Base-by-base conservation (phyloP, 1,284 basidiomycete genomes). In the Tilletia caries region DNA sequence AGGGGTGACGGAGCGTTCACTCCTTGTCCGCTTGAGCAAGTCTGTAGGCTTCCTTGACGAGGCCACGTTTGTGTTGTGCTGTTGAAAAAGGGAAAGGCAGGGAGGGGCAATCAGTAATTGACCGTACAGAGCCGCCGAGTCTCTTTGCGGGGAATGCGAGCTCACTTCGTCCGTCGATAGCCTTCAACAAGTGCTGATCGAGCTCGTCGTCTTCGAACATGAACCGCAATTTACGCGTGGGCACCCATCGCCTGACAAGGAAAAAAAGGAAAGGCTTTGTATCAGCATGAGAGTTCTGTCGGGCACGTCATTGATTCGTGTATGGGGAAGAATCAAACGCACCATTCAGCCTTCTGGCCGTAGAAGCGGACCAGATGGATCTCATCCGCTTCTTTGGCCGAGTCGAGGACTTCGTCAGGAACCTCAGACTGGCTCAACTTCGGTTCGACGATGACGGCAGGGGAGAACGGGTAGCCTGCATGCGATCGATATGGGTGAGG, bases 281-380 rank as follows among this genome's bases (percentile, higher is more conserved):
- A n/a, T n/a, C n/a, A n/a, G n/a, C n/a, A n/a, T n/a, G 37, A 10
- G 37, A 41, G 15, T 41, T 41, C 37, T 10, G 37, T 15, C 8
- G 8, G 37, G 37, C 37, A 41, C 10, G 8, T 15, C 37, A 41
- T 41, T 41, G 15, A 2, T 6, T 41, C 15, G 10, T 10, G 8
- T 2, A 6, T 41, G 37, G 15, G 37, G 15, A 15, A 41, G 37
- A 41, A 54, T 69, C 65, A 54, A 52, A 25, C 20, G 23, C 8
- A 20, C 48, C 48, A 20, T n/a, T 50, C 48, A 18, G 48, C 1
- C 84, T 76, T 67, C 86, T 86, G 78, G 91, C 91, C 79, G 86
- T 62, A 91, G 83, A 91, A 92, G 66, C 87, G 87, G 20, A 92
- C 86, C 52, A 91, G 86, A 75, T 71, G 88, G 66, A 68, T 82